A percentile compares a stretch with the other conserved stretches of the same genome.
These are phyloP conservation scores for Cystofilobasidium ferigula DNA, from an alignment of 768 basidiomycete species.

Conservation along the genomic window DNA sequence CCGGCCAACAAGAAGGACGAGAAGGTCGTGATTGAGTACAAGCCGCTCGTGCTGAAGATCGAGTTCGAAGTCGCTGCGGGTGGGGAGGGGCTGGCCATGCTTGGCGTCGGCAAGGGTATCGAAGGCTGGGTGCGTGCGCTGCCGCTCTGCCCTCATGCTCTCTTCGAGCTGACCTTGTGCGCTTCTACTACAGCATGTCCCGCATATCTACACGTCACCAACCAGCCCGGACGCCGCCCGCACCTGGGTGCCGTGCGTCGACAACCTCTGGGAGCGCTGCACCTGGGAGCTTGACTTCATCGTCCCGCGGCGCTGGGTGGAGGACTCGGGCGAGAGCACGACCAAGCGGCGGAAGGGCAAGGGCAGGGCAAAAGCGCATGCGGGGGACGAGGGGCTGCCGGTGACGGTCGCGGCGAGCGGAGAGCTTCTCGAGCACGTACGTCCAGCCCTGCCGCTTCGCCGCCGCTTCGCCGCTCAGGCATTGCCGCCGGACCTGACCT, in stretches of 20 bases:
- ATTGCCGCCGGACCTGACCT: too few species aligned
- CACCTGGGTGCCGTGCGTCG: conserved; percentile 97
- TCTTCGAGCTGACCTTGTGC: neutral
- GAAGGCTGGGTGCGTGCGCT: conserved; percentile 22
- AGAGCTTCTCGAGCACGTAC: conserved; percentile 83
- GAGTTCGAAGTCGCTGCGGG: conserved; percentile 22
- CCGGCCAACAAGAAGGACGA: neutral
- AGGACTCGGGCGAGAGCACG: conserved; percentile 41
- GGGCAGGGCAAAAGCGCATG: conserved; percentile 31
- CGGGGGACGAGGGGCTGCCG: conserved; percentile 48
- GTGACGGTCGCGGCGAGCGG: conserved; percentile 89
- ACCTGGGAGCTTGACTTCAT: conserved; percentile 98
- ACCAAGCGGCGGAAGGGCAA: conserved; percentile 37
- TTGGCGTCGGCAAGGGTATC: conserved; percentile 16
- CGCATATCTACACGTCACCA: conserved; percentile 82
- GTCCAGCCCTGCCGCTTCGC: neutral
- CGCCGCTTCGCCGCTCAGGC: neutral
- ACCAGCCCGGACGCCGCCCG: conserved; percentile 82
- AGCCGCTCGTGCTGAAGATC: conserved; percentile 14
- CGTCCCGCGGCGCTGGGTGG: conserved; percentile 48
- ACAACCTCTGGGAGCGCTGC: conserved; percentile 87
- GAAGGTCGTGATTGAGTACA: conserved; percentile 8
- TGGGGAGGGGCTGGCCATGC: conserved; percentile 21
- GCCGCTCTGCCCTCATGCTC: neutral
- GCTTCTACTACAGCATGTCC: conserved; percentile 34